Base-by-base conservation (phyloP, 805 yeast genomes). In the Saccharomycopsis olivae region DNA sequence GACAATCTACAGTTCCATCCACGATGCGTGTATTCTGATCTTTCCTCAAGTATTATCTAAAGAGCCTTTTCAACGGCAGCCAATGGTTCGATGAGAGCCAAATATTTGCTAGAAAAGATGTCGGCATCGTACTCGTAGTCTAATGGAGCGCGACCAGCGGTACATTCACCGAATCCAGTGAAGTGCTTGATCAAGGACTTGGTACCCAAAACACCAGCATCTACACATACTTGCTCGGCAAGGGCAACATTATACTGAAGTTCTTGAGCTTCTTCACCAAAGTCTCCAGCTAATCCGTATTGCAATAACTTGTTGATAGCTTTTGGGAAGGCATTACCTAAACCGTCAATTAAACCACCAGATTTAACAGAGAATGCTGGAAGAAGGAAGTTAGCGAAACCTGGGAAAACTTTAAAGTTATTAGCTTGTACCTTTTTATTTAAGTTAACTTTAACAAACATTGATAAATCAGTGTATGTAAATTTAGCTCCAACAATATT, bases 241-340 rank as follows among this genome's bases (percentile, higher is more conserved):
- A 63, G 55, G 17, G 70, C 58, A 17, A 65, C 67, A 14, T 57
- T 46, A 40, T 57, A 58, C 53, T 71, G 76, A 36, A 69, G 50
- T 34, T 58, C 52, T 35, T 53, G 55, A 18, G 74, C 75, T 47
- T 60, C 64, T 37, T 56, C 55, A 35, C 49, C 35, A 36, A 64
- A 55, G 19, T 69, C 70, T 13, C 55, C 57, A 29, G 58, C 54
- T 40, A 49, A 53, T 19, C 53, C 58, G 14, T 66, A 48, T 32
- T 60, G 53, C 40, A 53, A 64, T 28, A 71, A 53, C 40, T 54
- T 56, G 35, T 63, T 64, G 40, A 65, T 61, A 5, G 65, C 52
- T 54, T 66, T 68, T 40, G 77, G 77, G 57, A 62, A 70, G 16
- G 68, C 68, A 20, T 71, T 73, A 23, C 70, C 61, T 36, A 69